phyloP scores from a whole-genome alignment of 257 asterid species.

The Rauvolfia tetraphylla region DNA sequence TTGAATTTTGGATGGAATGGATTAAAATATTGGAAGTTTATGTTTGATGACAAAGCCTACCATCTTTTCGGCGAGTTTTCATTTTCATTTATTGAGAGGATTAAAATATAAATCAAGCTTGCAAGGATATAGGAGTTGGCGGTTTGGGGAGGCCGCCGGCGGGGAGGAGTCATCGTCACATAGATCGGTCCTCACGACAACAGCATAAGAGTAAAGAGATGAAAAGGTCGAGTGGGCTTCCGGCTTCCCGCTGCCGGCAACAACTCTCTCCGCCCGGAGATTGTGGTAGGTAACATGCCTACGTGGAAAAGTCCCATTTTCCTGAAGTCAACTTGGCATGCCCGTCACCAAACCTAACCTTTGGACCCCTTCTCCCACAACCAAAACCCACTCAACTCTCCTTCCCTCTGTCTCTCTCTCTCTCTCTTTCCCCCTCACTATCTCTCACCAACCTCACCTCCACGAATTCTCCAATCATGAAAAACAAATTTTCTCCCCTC shows the following conservation, averaged over 20 bases:
- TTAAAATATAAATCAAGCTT: too few species aligned
- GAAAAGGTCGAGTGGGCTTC: too few species aligned
- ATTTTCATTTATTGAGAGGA: too few species aligned
- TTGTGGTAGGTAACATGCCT: constrained; percentile 34
- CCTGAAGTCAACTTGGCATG: constrained; percentile 23
- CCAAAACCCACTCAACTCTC: constrained; percentile 19
- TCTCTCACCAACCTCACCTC: constrained; percentile 55
- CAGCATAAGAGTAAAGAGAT: background rate
- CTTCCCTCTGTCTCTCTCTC: background rate
- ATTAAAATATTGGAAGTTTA: too few species aligned
- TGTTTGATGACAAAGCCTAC: too few species aligned
- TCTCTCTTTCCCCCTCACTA: constrained; percentile 4
- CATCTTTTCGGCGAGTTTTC: too few species aligned
- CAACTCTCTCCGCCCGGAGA: constrained; percentile 14
- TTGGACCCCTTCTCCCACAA: constrained; percentile 22
- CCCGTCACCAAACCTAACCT: constrained; percentile 33
- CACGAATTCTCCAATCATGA: constrained; percentile 7
- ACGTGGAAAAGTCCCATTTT: constrained; percentile 20
- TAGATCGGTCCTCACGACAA: background rate
- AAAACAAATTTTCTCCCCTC: constrained; percentile 6
- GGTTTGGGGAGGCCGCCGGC: too few species aligned
- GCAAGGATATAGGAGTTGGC: too few species aligned
- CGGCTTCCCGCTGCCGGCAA: background rate
- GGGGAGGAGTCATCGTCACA: too few species aligned
- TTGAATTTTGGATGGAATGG: too few species aligned